Base-by-base conservation (phyloP, 2,329 filamentous ascomycete species). In the Dactylellina drechsleri region DNA sequence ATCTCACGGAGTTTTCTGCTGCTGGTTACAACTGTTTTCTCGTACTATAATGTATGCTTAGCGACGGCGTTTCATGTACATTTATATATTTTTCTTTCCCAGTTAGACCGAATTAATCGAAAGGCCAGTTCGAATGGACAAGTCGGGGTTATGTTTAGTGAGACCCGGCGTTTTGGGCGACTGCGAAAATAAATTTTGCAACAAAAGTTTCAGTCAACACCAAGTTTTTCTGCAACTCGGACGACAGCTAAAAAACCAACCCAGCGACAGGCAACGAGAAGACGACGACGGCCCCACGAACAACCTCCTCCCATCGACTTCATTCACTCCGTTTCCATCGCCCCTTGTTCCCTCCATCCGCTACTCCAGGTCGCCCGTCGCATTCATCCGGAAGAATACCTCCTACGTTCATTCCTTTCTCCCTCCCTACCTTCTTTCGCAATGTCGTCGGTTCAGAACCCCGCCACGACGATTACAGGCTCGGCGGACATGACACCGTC, bases 401-500 rank as follows among this genome's bases (percentile, higher is more conserved):
- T 18, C 20, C 61, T 13, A 1, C 45, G 43, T 5, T 8, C 40
- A 16, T n/a, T 10, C 23, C n/a, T 8, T 13, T n/a, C 16, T 73
- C 45, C 54, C 18, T 58, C 20, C 43, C 41, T 8, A 7, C 16
- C 15, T 10, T 45, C 28, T 20, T 16, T 41, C 40, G 36, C 65
- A 28, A 60, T 70, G 59, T 65, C 66, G 50, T 50, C 71, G 45
- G 47, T 45, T 12, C 20, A 77, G 76, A 58, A 86, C 91, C 83
- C 89, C 90, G 65, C 65, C 91, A 83, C 89, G 90, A 65, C 72
- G 43, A 76, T 31, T 15, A 65, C 59, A 47, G 72, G 72, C n/a
- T 65, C 60, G 47, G 59, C 49, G 82, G 83, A 85, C 79, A 90
- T 97, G 87, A 91, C 92, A 82, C 93, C 97, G 85, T 95, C 93